A percentile compares a stretch with the other conserved stretches of the same genome.
Evolutionary conservation across 108 stramenopile species (phyloP).

Genomic region (Skeletonema potamos): DNA sequence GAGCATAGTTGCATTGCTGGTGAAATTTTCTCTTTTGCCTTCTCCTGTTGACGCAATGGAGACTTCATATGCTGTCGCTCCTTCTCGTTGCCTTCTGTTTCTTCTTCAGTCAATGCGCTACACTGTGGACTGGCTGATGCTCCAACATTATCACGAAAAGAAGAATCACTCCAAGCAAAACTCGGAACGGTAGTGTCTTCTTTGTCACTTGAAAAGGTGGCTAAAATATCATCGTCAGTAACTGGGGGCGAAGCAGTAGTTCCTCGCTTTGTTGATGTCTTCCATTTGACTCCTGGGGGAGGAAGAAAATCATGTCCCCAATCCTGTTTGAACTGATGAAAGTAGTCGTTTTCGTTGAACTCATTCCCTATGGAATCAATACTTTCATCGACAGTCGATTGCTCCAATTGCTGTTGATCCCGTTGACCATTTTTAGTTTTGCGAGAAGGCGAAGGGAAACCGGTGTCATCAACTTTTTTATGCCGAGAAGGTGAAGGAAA

Average conservation of each 20-base stretch:
- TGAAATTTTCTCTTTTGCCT: not conserved
- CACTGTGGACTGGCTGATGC: not conserved
- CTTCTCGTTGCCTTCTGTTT: not conserved
- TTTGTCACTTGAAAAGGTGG: not conserved
- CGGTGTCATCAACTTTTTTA: not conserved
- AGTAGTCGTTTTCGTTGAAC: constrained; percentile 11
- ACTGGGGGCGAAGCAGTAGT: not conserved
- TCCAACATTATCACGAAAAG: not conserved
- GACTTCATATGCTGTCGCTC: not conserved
- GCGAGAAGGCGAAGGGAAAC: not conserved
- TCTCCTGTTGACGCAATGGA: not conserved
- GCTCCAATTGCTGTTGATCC: not conserved
- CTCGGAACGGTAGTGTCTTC: not conserved
- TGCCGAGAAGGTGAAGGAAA: not conserved
- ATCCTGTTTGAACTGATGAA: not conserved
- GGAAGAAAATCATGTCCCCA: not conserved
- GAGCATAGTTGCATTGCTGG: not conserved
- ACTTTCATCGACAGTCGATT: not conserved
- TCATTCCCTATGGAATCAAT: not conserved
- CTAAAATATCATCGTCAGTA: not conserved
- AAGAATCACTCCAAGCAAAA: not conserved
- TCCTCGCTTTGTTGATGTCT: not conserved
- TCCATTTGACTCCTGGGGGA: not conserved
- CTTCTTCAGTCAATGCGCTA: not conserved
- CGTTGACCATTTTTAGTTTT: not conserved